These are phyloP conservation scores for Arthrinium puccinioides DNA, from an alignment of 2,329 filamentous ascomycete genomes.

Conservation along the genomic window DNA sequence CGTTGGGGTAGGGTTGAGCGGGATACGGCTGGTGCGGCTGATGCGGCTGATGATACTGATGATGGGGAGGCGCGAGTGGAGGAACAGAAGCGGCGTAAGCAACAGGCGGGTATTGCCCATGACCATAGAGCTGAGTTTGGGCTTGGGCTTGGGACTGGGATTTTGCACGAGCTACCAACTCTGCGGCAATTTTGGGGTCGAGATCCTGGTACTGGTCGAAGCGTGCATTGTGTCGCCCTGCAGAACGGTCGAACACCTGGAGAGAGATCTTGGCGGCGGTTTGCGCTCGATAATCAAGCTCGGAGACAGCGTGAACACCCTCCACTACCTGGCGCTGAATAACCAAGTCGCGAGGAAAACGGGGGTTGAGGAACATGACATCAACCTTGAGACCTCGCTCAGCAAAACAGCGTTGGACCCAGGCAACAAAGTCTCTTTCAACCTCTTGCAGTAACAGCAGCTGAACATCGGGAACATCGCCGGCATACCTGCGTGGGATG, in stretches of 20 bases:
- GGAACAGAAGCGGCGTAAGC: slow-evolving; percentile 17
- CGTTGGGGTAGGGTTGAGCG: neutral
- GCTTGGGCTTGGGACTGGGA: slow-evolving; percentile 23
- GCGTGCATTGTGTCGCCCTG: slow-evolving; percentile 65
- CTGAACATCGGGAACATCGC: slow-evolving; percentile 82
- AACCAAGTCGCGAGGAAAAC: slow-evolving; percentile 70
- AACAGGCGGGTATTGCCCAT: slow-evolving; percentile 6
- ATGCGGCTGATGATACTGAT: too few species aligned
- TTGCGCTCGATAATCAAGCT: slow-evolving; percentile 65
- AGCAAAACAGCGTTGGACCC: slow-evolving; percentile 72
- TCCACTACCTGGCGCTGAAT: slow-evolving; percentile 80
- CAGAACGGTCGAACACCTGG: slow-evolving; percentile 77
- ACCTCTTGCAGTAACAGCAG: slow-evolving; percentile 76
- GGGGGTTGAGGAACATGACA: slow-evolving; percentile 71
- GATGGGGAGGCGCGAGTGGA: slow-evolving; percentile 23
- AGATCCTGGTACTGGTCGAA: slow-evolving; percentile 86
- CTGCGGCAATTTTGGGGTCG: slow-evolving; percentile 69
- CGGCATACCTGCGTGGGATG: slow-evolving; percentile 64
- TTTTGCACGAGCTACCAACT: slow-evolving; percentile 71
- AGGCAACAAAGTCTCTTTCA: slow-evolving; percentile 71
- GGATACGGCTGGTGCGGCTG: slow-evolving; percentile 15
- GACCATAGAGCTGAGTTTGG: slow-evolving; percentile 17
- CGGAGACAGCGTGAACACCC: slow-evolving; percentile 78
- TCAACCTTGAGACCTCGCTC: slow-evolving; percentile 66
- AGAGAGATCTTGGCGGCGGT: slow-evolving; percentile 67